phyloP scores from a whole-genome alignment of 2,329 filamentous ascomycete genomes.

The Diplodia mutila region DNA sequence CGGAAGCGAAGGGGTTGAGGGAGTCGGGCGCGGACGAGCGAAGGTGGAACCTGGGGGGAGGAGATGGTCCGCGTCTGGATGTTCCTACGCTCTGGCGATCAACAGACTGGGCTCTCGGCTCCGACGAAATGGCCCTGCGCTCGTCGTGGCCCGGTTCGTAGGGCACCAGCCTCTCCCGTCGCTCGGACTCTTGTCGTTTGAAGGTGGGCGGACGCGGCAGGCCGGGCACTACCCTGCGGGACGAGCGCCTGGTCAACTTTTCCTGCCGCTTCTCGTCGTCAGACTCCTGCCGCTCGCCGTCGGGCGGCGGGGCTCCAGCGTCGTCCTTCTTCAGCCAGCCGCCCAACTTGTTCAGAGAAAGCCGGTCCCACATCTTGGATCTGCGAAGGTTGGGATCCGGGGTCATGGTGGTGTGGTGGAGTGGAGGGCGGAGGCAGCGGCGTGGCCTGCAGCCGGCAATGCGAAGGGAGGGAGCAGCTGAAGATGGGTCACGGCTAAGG shows the following conservation, averaged over 20 bases:
- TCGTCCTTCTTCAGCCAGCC: slow-evolving; percentile 47
- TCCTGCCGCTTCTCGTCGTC: slow-evolving; percentile 43
- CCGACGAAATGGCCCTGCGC: slow-evolving; percentile 74
- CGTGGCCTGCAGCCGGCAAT: neutral
- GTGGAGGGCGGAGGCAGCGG: neutral
- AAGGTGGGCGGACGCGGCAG: slow-evolving; percentile 79
- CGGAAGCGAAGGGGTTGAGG: slow-evolving; percentile 35
- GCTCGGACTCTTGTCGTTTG: slow-evolving; percentile 80
- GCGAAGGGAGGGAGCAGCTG: slow-evolving; percentile 23
- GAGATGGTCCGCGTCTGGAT: slow-evolving; percentile 49
- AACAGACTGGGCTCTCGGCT: slow-evolving; percentile 67
- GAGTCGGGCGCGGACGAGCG: slow-evolving; percentile 47
- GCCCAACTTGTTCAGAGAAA: slow-evolving; percentile 46
- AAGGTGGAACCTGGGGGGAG: slow-evolving; percentile 41
- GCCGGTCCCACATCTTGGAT: slow-evolving; percentile 41
- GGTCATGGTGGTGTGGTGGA: neutral
- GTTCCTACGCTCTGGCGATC: slow-evolving; percentile 47
- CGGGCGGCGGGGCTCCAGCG: slow-evolving; percentile 32
- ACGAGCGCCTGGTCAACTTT: slow-evolving; percentile 31
- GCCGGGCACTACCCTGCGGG: slow-evolving; percentile 71
- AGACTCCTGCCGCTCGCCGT: slow-evolving; percentile 29
- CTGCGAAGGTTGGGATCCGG: slow-evolving; percentile 3
- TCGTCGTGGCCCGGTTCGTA: slow-evolving; percentile 63
- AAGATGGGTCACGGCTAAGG: neutral
- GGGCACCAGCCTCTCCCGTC: slow-evolving; percentile 71